Percentiles rank a stretch among this genome's conserved stretches.
Evolutionary conservation across 176 grass and related monocot genomes (phyloP).

Genomic region (Zea luxurians): DNA sequence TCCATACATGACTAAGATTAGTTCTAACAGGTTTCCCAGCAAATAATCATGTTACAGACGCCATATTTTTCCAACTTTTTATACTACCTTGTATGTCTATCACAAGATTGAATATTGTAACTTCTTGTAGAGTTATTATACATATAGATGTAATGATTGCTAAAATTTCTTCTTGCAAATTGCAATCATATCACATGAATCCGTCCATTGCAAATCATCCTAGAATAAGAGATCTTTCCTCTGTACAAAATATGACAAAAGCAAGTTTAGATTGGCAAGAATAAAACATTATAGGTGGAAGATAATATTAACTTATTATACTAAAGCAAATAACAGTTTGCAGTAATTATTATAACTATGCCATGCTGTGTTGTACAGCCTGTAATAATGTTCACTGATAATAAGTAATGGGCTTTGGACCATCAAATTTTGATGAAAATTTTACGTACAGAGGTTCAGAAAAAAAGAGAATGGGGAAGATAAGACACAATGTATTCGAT

Average conservation of each 20-base stretch:
- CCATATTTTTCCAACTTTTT: constrained; percentile 7
- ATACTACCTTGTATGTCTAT: constrained; percentile 20
- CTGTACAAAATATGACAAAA: constrained; percentile 16
- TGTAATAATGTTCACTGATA: not conserved
- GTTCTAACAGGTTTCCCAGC: not conserved
- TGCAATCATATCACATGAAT: constrained; percentile 11
- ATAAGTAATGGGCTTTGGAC: not conserved
- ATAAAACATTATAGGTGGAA: not conserved
- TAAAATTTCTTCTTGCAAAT: constrained; percentile 23
- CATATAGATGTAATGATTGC: constrained; percentile 13
- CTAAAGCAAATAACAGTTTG: constrained; percentile 5
- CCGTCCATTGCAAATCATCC: constrained; percentile 5
- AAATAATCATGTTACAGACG: constrained; percentile 32
- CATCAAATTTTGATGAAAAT: not conserved
- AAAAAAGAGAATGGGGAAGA: not conserved
- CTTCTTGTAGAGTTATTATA: constrained; percentile 51
- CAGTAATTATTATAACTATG: not conserved
- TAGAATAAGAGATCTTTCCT: not conserved
- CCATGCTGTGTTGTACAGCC: not conserved
- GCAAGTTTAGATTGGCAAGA: constrained; percentile 15
- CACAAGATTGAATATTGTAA: constrained; percentile 35
- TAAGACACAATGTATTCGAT: not conserved
- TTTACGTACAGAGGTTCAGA: constrained; percentile 1
- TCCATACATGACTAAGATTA: too few species aligned
- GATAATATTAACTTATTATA: not conserved